These are phyloP conservation scores for Botryobasidium botryosum DNA, from an alignment of 768 basidiomycete species.

Conservation along the genomic window DNA sequence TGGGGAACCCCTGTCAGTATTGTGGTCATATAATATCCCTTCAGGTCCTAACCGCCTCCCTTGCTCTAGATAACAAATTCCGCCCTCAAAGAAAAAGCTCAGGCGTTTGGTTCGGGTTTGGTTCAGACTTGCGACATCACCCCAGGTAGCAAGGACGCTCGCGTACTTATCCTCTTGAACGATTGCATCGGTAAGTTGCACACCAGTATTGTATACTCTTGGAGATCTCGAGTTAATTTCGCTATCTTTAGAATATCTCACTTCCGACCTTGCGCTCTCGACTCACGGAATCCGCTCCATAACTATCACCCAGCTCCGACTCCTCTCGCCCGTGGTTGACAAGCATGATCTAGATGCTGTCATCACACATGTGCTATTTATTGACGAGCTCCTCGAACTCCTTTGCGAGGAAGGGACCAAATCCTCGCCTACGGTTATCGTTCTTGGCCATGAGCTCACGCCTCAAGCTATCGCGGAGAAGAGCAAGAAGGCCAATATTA, in stretches of 20 bases:
- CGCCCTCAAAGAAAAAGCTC: slow-evolving; percentile 49
- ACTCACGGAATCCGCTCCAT: slow-evolving; percentile 50
- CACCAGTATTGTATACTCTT: not conserved
- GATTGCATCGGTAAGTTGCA: slow-evolving; percentile 48
- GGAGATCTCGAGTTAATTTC: slow-evolving; percentile 1
- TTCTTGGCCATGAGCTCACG: slow-evolving; percentile 48
- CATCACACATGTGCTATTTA: too few species aligned
- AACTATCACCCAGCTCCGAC: slow-evolving; percentile 38
- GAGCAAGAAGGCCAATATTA: slow-evolving; percentile 24
- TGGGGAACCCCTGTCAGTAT: slow-evolving; percentile 57
- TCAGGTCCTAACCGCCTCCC: not conserved
- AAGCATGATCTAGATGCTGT: slow-evolving; percentile 49
- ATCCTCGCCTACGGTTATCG: slow-evolving; percentile 46
- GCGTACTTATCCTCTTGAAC: slow-evolving; percentile 59
- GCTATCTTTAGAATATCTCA: slow-evolving; percentile 44
- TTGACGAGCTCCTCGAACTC: slow-evolving; percentile 53
- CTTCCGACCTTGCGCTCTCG: slow-evolving; percentile 64
- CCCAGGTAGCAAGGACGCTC: slow-evolving; percentile 35
- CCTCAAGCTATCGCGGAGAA: slow-evolving; percentile 35
- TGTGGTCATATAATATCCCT: not conserved
- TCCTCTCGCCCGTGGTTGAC: slow-evolving; percentile 51
- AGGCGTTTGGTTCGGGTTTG: slow-evolving; percentile 58
- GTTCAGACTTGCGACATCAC: slow-evolving; percentile 36
- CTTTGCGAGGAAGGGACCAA: slow-evolving; percentile 38
- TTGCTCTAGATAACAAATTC: slow-evolving; percentile 50